Percentiles rank a stretch among this genome's conserved stretches.
Evolutionary conservation across 176 grass and related monocot species (phyloP).

Genomic region (Zoysia pacifica): DNA sequence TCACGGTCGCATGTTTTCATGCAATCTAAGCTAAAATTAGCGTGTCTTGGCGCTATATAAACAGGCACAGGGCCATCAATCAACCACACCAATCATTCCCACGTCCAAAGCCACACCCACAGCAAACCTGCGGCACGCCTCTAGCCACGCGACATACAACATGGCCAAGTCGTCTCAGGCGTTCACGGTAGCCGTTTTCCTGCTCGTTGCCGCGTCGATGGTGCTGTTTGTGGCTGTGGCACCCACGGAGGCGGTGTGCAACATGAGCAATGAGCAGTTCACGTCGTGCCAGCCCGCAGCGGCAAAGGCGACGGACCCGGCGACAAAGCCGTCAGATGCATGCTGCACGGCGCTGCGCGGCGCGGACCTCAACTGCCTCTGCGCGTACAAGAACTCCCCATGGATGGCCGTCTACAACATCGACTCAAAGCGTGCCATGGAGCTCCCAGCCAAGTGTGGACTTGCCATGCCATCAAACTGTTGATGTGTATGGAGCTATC

Average conservation of each 20-base stretch:
- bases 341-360: conserved; percentile 52
- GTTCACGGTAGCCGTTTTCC: not conserved
- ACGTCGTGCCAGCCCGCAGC: conserved; percentile 61
- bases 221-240: not conserved
- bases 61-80: not conserved
- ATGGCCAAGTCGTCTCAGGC: not conserved
- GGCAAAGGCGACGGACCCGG: conserved; percentile 44
- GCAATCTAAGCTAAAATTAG: not conserved
- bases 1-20: not conserved
- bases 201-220: not conserved
- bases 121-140: no score
- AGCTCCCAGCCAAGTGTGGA: conserved; percentile 58
- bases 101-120: not conserved
- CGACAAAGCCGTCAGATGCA: conserved; percentile 27
- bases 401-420: conserved; percentile 62
- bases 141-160: no score
- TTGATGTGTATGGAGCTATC: no score
- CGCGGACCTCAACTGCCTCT: conserved; percentile 62
- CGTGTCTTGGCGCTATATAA: not conserved
- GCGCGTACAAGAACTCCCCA: conserved; percentile 56
- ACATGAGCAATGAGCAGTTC: conserved; percentile 51
- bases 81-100: not conserved
- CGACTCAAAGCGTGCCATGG: conserved; percentile 60
- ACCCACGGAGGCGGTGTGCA: conserved; percentile 45
- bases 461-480: conserved; percentile 43